These are phyloP conservation scores for Pinus albicaulis DNA, from an alignment of 75 land plant genomes.

Conservation along the genomic window DNA sequence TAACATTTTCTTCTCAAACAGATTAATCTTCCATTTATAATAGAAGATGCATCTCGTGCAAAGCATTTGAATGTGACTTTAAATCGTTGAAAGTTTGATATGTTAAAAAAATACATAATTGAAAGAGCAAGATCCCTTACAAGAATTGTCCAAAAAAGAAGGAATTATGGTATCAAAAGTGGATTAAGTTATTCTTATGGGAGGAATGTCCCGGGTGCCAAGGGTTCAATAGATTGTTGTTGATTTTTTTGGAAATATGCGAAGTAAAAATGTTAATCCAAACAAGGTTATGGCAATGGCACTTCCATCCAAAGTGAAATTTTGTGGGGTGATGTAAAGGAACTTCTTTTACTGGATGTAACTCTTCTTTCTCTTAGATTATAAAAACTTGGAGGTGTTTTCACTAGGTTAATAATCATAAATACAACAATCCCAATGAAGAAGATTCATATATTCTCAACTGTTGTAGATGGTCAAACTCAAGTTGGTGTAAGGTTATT, in stretches of 20 bases:
- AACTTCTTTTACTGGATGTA: conserved; percentile 14
- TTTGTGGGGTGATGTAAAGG: conserved; percentile 21
- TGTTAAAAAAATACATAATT: conserved; percentile 2
- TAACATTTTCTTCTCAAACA: conserved; percentile 16
- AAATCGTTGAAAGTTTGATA: conserved; percentile 13
- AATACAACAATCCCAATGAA: conserved; percentile 23
- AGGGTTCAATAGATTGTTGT: conserved; percentile 16
- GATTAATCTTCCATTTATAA: conserved; percentile 16
- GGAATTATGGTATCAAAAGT: neutral
- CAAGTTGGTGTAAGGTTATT: neutral
- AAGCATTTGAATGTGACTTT: conserved; percentile 22
- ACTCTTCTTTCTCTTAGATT: conserved; percentile 19
- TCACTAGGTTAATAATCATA: conserved; percentile 8
- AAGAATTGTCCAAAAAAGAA: conserved; percentile 16
- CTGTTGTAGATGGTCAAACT: conserved; percentile 17
- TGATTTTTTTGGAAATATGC: conserved; percentile 12
- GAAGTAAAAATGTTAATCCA: conserved; percentile 16
- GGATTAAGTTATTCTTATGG: conserved; percentile 18
- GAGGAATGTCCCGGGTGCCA: conserved; percentile 23
- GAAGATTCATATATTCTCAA: conserved; percentile 23
- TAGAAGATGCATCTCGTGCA: conserved; percentile 14
- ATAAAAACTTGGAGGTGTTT: conserved; percentile 19
- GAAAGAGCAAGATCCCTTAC: conserved; percentile 15
- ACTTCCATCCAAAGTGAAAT: conserved; percentile 21
- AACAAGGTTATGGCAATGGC: conserved; percentile 21